Evolutionary conservation across 1,284 basidiomycete species (phyloP), one percentile per base, ranked within the genome.

Genomic region (Tilletia caries): DNA sequence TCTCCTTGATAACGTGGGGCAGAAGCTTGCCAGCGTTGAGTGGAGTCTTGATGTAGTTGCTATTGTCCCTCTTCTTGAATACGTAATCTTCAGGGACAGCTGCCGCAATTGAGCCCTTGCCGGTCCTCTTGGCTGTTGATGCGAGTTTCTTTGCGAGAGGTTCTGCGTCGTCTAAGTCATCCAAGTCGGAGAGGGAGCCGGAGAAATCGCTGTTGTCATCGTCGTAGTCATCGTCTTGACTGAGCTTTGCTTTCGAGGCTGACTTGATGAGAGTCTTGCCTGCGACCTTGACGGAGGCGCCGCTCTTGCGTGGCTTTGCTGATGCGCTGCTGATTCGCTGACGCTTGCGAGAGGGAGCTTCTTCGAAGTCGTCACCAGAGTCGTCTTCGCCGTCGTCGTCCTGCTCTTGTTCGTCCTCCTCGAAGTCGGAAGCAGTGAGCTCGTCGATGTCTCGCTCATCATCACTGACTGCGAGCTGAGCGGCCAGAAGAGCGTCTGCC

Each of bases 371-470:
- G 34, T 62, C 58, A 15, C 60, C 64, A 37, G 60, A 64, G 65
- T 66, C 69, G 41, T 68, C 70, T 29, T 60, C 70, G 12, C 71
- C 74, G 2, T 62, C 64, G 1, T 64, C 64, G 41, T 70, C 70
- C 1, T 71, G 69, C 2, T 71, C 27, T 12, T 54, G 20, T 4
- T 54, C 52, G 20, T 54, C 52, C 13, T n/a, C 2, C 25, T 23
- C 23, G 18, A 54, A 27, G 37, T 41, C 37, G 37, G 37, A 41
- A 41, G 37, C 37, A 41, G 37, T 41, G n/a, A 64, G 64, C n/a
- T 72, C 71, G 46, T 73, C 72, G 48, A 70, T 71, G 15, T 75
- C 70, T 10, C 71, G 67, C 46, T 71, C 68, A 10, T 48, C 41
- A 50, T 70, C 69, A 32, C 27, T 32, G n/a, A 34, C 46, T 27